A percentile compares a stretch with the other conserved stretches of the same genome.
These are phyloP conservation scores for Penicillium sp. DNA, from an alignment of 2,329 filamentous ascomycete species.

Conservation along the genomic window DNA sequence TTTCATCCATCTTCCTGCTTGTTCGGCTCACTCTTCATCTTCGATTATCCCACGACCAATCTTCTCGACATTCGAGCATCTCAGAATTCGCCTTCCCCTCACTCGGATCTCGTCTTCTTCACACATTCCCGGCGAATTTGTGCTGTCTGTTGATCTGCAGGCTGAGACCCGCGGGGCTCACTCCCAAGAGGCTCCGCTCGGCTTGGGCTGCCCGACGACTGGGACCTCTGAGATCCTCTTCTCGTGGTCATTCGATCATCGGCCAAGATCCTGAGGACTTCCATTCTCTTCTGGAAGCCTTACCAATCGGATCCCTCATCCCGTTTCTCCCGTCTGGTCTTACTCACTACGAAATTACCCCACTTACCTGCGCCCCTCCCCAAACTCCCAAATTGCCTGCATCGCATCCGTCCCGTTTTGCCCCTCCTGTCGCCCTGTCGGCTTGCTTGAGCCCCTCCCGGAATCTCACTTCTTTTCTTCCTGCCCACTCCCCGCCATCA, in stretches of 20 bases:
- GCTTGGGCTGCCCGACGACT: slow-evolving; percentile 21
- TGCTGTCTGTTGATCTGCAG: slow-evolving; percentile 18
- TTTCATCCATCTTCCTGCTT: slow-evolving; percentile 1
- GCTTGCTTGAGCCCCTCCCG: slow-evolving; percentile 10
- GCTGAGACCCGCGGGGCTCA: slow-evolving; percentile 15
- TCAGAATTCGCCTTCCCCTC: slow-evolving; percentile 6
- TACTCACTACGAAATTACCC: background rate
- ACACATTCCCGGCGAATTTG: background rate
- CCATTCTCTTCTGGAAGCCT: slow-evolving; percentile 26
- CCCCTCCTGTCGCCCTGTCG: slow-evolving; percentile 10
- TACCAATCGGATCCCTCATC: slow-evolving; percentile 29
- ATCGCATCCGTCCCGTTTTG: slow-evolving; percentile 16
- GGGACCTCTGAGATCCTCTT: slow-evolving; percentile 8
- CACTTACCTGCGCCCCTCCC: slow-evolving; percentile 26
- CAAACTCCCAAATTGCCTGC: slow-evolving; percentile 26
- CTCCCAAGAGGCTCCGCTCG: slow-evolving; percentile 12
- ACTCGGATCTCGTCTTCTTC: background rate
- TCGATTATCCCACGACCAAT: slow-evolving; percentile 8
- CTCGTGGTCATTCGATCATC: slow-evolving; percentile 14
- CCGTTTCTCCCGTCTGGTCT: background rate
- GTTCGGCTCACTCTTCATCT: slow-evolving; percentile 9
- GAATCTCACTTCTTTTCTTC: background rate
- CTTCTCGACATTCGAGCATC: slow-evolving; percentile 3
- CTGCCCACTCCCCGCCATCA: background rate
- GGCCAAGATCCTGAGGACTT: slow-evolving; percentile 8